Evolutionary conservation across 257 asterid species (phyloP).

Genomic region (Apocynum venetum): DNA sequence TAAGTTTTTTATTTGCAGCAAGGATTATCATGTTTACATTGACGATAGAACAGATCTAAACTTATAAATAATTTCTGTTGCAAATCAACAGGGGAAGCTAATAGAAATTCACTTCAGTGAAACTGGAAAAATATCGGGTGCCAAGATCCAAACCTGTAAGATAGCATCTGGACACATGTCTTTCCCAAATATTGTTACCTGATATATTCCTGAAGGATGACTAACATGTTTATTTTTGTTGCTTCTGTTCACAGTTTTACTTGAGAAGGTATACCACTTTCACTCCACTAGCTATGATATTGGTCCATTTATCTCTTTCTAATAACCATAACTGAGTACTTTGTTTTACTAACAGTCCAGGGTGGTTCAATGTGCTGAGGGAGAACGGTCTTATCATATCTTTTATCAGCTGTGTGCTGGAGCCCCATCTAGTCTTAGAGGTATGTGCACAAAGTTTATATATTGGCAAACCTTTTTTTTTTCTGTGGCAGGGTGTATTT

Average conservation of each 20-base stretch:
- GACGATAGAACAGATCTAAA: neutral
- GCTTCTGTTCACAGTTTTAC: slow-evolving; percentile 60
- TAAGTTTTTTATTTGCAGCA: slow-evolving; percentile 42
- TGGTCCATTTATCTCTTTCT: slow-evolving; percentile 19
- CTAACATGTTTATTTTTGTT: slow-evolving; percentile 30
- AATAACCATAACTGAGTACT: slow-evolving; percentile 20
- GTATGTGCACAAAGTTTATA: slow-evolving; percentile 28
- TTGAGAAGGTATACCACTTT: slow-evolving; percentile 76
- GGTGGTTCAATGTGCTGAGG: slow-evolving; percentile 87
- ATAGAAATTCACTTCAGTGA: slow-evolving; percentile 98
- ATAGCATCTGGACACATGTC: slow-evolving; percentile 22
- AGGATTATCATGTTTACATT: neutral
- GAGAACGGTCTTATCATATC: slow-evolving; percentile 99
- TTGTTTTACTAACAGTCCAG: slow-evolving; percentile 72
- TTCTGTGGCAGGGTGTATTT: neutral
- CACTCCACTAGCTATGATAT: slow-evolving; percentile 16
- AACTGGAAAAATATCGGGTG: slow-evolving; percentile 97
- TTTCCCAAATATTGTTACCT: slow-evolving; percentile 15
- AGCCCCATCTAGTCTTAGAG: slow-evolving; percentile 85
- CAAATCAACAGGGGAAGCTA: slow-evolving; percentile 76
- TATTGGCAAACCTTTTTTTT: neutral
- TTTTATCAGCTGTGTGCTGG: slow-evolving; percentile 98
- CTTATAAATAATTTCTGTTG: neutral
- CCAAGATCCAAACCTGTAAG: slow-evolving; percentile 96
- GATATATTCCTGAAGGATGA: slow-evolving; percentile 17